These are phyloP conservation scores for Henckelia pumila DNA, from an alignment of 257 asterid genomes.

Conservation along the genomic window DNA sequence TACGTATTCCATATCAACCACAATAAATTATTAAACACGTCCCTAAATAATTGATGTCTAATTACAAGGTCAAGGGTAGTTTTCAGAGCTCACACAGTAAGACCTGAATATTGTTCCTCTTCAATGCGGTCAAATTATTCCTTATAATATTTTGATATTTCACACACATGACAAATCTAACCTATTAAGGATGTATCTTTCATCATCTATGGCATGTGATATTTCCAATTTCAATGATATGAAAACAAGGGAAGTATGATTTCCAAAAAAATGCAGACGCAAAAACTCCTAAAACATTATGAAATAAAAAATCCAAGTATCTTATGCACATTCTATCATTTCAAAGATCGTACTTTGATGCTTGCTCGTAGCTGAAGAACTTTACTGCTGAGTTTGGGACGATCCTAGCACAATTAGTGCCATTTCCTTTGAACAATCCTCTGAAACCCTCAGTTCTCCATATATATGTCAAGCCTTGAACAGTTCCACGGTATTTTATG, in stretches of 20 bases:
- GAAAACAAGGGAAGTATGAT: not conserved
- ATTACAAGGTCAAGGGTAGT: not conserved
- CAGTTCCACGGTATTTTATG: slow-evolving; percentile 50
- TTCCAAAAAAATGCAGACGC: slow-evolving; percentile 34
- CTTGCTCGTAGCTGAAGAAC: slow-evolving; percentile 99
- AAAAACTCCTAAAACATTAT: slow-evolving; percentile 53
- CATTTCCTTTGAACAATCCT: slow-evolving; percentile 63
- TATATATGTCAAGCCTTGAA: slow-evolving; percentile 52
- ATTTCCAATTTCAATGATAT: not conserved
- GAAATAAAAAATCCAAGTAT: slow-evolving; percentile 16
- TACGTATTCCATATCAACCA: not conserved
- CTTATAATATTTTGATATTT: not conserved
- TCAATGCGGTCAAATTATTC: not conserved
- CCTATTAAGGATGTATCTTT: not conserved
- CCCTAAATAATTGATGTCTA: not conserved
- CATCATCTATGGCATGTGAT: not conserved
- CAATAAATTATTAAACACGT: not conserved
- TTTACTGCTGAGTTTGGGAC: slow-evolving; percentile 97
- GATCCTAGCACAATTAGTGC: slow-evolving; percentile 58
- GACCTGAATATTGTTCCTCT: not conserved
- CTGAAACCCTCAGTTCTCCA: slow-evolving; percentile 56
- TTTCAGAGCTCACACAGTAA: not conserved
- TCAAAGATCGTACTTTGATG: slow-evolving; percentile 68
- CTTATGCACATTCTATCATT: slow-evolving; percentile 18
- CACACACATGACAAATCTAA: not conserved